Evolutionary conservation across 495 filamentous ascomycete species (phyloP).

Genomic region (Parachaetomium inaequale): DNA sequence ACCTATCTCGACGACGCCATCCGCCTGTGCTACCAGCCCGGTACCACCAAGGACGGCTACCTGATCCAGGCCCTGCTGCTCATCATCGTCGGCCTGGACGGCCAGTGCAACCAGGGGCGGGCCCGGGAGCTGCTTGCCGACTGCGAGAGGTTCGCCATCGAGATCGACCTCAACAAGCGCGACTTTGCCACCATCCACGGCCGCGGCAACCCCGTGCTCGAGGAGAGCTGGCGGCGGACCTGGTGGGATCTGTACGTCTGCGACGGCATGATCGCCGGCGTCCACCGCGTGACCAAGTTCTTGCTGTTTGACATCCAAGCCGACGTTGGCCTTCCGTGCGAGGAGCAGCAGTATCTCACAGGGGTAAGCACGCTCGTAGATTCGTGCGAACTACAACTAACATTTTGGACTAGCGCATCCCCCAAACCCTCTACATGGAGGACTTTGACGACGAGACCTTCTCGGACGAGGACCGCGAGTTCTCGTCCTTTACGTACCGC

Average conservation of each 20-base stretch:
- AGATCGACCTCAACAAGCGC: constrained; percentile 68
- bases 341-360: constrained; percentile 64
- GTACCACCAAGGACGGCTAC: constrained; percentile 57
- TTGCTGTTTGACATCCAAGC: constrained; percentile 51
- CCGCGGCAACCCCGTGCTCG: constrained; percentile 46
- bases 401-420: constrained; percentile 51
- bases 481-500: constrained; percentile 75
- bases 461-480: constrained; percentile 55
- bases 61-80: constrained; percentile 74
- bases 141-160: constrained; percentile 67
- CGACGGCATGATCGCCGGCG: constrained; percentile 63
- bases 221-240: constrained; percentile 77
- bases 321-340: constrained; percentile 68
- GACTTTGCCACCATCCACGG: constrained; percentile 47
- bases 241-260: constrained; percentile 91
- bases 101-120: constrained; percentile 62
- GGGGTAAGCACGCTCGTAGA: constrained; percentile 48
- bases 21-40: constrained; percentile 46
- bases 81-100: constrained; percentile 73
- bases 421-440: constrained; percentile 56
- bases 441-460: constrained; percentile 72
- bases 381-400: too few species aligned
- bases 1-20: constrained; percentile 58
- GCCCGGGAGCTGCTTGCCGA: constrained; percentile 62
- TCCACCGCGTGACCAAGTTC: constrained; percentile 56